Evolutionary conservation across 1,139 yeast genomes (phyloP).

Genomic region (Candida sp.): DNA sequence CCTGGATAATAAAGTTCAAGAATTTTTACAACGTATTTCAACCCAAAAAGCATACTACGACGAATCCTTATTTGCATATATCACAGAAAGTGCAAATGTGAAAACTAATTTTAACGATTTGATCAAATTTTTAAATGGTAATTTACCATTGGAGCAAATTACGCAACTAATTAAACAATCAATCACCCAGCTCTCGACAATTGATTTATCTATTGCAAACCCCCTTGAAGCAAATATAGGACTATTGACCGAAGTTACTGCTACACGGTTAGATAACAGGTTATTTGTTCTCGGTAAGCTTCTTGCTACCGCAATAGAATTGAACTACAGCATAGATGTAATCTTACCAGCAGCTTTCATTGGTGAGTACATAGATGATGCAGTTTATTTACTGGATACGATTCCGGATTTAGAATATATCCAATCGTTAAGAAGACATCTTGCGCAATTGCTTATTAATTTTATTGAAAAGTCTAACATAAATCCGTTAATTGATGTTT

Average conservation of each 20-base stretch:
- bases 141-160: constrained; percentile 11
- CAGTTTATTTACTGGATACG: constrained; percentile 13
- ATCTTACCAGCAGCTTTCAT: constrained; percentile 11
- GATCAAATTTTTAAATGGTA: constrained; percentile 12
- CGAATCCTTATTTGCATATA: constrained; percentile 14
- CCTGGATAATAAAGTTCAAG: constrained; percentile 2
- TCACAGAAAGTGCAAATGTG: constrained; percentile 8
- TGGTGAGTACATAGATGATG: constrained; percentile 27
- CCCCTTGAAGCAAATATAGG: constrained; percentile 40
- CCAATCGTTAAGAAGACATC: background rate
- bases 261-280: constrained; percentile 6
- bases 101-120: constrained; percentile 13
- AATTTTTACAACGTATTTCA: constrained; percentile 5
- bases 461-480: background rate
- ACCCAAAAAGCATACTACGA: constrained; percentile 5
- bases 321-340: constrained; percentile 4
- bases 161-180: constrained; percentile 9
- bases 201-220: constrained; percentile 40
- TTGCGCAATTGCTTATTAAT: background rate
- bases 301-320: constrained; percentile 7
- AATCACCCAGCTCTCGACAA: constrained; percentile 9
- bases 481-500: background rate
- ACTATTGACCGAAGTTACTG: constrained; percentile 18
- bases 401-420: background rate
- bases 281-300: constrained; percentile 12